Percentiles rank a stretch among this genome's conserved stretches.
Conservation (phyloP, 495 filamentous ascomycete species). For the Bacidia gigantensis region DNA sequence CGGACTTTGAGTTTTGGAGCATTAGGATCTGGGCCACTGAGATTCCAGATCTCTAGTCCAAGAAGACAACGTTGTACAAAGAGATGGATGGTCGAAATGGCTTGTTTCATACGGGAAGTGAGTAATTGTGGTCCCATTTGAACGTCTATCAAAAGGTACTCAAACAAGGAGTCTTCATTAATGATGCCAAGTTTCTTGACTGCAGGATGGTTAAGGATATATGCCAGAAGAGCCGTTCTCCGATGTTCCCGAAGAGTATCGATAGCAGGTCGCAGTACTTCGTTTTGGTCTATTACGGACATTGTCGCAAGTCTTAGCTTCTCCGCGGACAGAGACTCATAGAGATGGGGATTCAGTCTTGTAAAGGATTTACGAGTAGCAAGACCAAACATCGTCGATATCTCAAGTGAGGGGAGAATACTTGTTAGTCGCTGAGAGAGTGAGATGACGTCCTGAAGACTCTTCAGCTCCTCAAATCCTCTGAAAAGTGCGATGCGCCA, state of each 20-base stretch:
- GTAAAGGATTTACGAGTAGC: not conserved
- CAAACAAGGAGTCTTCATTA: not conserved
- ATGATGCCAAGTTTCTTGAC: not conserved
- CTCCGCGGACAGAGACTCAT: not conserved
- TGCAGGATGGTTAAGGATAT: not conserved
- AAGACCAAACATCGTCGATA: not conserved
- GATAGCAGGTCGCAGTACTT: not conserved
- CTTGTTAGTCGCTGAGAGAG: not conserved
- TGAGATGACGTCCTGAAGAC: not conserved
- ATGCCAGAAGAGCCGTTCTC: not conserved
- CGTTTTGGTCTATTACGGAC: not conserved
- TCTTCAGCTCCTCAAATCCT: not conserved
- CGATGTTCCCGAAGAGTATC: not conserved
- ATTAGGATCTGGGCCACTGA: no score
- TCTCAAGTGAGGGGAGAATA: not conserved
- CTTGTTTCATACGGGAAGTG: not conserved
- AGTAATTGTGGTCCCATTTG: not conserved
- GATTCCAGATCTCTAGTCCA: not conserved
- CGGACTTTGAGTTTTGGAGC: not conserved
- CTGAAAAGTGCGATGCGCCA: not conserved
- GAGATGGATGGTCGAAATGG: not conserved
- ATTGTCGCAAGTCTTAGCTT: not conserved
- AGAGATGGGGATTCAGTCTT: not conserved
- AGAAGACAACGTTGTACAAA: not conserved
- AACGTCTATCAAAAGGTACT: not conserved